Conservation (phyloP, 2,329 filamentous ascomycete species). For the Nakataea oryzae region DNA sequence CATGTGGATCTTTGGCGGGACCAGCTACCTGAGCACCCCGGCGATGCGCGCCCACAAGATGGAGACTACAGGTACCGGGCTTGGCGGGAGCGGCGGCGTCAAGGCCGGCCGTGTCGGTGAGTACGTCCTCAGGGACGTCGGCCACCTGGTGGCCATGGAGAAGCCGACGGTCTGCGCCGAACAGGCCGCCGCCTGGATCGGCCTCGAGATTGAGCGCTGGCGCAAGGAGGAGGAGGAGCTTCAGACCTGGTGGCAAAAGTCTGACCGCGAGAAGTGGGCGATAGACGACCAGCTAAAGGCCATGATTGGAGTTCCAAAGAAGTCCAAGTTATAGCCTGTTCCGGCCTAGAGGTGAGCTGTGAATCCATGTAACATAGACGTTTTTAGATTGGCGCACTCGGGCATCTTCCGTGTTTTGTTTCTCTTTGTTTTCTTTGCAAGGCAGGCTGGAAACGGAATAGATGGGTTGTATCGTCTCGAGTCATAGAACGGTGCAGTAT, state of each 20-base stretch:
- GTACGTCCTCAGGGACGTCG: constrained; percentile 51
- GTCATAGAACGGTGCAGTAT: neutral
- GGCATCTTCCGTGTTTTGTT: neutral
- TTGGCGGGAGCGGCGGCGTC: constrained; percentile 57
- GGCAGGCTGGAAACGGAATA: neutral
- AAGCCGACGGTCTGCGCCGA: constrained; percentile 56
- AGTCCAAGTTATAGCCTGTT: neutral
- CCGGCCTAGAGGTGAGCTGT: too few species aligned
- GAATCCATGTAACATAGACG: neutral
- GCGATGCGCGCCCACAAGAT: constrained; percentile 47
- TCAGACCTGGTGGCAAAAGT: constrained; percentile 37
- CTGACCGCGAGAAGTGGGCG: constrained; percentile 42
- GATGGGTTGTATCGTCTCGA: neutral
- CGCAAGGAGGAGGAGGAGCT: constrained; percentile 45
- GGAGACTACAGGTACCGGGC: constrained; percentile 49
- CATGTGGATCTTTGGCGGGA: constrained; percentile 58
- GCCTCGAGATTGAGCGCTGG: constrained; percentile 46
- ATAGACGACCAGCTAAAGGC: constrained; percentile 39
- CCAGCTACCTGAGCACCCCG: constrained; percentile 44
- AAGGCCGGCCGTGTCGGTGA: constrained; percentile 56
- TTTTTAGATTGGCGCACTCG: neutral
- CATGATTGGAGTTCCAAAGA: constrained; percentile 5
- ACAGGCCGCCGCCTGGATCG: constrained; percentile 45
- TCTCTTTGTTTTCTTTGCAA: neutral
- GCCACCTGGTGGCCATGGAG: constrained; percentile 82